Conservation (phyloP, 805 yeast species). For the Teunomyces tritomae region DNA sequence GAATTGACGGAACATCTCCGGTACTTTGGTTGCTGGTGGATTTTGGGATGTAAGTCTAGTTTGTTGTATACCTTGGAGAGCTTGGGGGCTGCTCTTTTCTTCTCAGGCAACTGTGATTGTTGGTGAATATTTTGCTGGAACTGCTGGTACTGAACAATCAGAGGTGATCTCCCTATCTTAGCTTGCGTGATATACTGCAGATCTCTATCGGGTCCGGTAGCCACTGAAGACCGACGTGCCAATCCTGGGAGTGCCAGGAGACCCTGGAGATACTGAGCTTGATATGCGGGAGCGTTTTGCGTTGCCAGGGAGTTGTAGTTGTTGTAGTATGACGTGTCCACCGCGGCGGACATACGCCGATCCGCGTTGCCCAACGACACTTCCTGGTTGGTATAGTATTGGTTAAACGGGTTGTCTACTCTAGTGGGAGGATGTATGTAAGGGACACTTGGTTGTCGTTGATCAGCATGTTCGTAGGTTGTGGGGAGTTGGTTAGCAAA, state of each 20-base stretch:
- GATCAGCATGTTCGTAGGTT: conserved; percentile 45
- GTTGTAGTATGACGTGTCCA: conserved; percentile 23
- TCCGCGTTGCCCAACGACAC: conserved; percentile 28
- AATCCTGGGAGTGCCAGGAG: conserved; percentile 4
- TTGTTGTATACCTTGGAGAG: conserved; percentile 40
- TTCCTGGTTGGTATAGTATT: conserved; percentile 39
- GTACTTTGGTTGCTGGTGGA: conserved; percentile 63
- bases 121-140: conserved; percentile 28
- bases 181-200: conserved; percentile 12
- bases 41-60: conserved; percentile 58
- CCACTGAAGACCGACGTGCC: conserved; percentile 10
- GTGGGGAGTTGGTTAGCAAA: conserved; percentile 48
- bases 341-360: conserved; percentile 39
- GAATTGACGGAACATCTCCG: conserved; percentile 67
- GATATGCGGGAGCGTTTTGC: conserved; percentile 3
- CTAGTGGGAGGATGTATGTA: conserved; percentile 43
- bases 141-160: conserved; percentile 34
- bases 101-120: conserved; percentile 6
- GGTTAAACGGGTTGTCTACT: conserved; percentile 45
- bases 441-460: conserved; percentile 18
- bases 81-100: conserved; percentile 43
- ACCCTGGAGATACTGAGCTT: conserved; percentile 10
- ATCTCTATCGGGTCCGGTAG: conserved; percentile 6
- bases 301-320: conserved; percentile 12
- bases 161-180: conserved; percentile 24